Evolutionary conservation across 169 alveolate genomes (phyloP).

Genomic region (Neospora caninum): DNA sequence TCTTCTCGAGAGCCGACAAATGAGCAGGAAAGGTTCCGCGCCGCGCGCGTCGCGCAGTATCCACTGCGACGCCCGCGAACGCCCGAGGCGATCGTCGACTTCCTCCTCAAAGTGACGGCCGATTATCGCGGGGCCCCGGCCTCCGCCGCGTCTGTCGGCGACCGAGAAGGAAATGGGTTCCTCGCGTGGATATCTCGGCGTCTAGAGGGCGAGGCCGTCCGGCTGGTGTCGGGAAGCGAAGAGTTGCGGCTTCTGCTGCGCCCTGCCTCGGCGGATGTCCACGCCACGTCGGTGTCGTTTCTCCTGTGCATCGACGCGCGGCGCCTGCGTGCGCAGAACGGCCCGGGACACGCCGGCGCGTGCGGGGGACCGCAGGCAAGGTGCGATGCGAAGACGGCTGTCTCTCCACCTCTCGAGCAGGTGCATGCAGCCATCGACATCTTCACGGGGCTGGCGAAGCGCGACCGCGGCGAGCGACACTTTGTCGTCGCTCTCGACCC

Average conservation of each 20-base stretch:
- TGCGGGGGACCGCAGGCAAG: too few relatives aligned
- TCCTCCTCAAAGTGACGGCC: constrained; percentile 21
- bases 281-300: background rate
- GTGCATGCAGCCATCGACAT: background rate
- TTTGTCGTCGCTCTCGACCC: background rate
- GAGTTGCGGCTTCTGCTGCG: background rate
- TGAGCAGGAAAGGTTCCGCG: background rate
- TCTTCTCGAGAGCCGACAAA: background rate
- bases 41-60: background rate
- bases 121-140: background rate
- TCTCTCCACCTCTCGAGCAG: background rate
- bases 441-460: background rate
- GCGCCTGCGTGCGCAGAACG: too few relatives aligned
- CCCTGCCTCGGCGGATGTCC: background rate
- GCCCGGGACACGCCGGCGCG: too few relatives aligned
- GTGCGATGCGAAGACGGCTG: background rate
- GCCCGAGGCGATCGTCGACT: background rate
- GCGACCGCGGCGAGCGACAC: background rate
- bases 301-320: background rate
- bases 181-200: background rate
- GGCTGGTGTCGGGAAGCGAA: background rate
- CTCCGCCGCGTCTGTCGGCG: background rate
- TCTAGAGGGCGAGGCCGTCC: background rate
- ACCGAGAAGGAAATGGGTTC: background rate
- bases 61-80: background rate